Base-by-base conservation (phyloP, 208 protist species). In the Wallacemonas sp. region DNA sequence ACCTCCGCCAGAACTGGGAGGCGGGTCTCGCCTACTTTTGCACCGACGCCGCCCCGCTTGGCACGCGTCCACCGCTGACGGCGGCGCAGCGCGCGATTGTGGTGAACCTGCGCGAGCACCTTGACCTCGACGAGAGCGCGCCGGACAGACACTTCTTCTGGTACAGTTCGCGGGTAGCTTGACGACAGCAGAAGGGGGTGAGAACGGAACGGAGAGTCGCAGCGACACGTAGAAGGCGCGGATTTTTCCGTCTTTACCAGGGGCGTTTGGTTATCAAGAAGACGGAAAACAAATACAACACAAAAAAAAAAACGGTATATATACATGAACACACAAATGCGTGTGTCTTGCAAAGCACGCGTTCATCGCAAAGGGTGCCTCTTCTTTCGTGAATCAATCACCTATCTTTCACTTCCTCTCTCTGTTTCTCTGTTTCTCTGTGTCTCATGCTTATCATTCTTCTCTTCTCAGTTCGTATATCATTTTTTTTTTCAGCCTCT, bases 1-100 rank as follows among this genome's bases (percentile, higher is more conserved):
- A 89, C 46, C 61, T 89, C 18, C 48, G 48, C 12, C 50, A 61
- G 14, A 91, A 91, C 74, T 74, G 72, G 33, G 57, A 22, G 0
- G 73, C 75, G 0, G 83, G 75, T 14, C 57, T 57, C 11, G 67
- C 67, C 42, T 90, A 80, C 46, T 90, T 87, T 57, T 86, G n/a
- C 59, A 54, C 20, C 45, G 46, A 8, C 88, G 85, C 74, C 72
- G 72, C 42, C 44, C n/a, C 2, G 71, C 75, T 1, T 76, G 75
- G 25, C 48, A 44, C 14, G 65, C 67, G 44, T 84, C 82, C 46
- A 87, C 84, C 42, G 23, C 49, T 68, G 28, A 76, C 67, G 33
- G 65, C 64, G 22, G 14, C 57, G 8, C 81, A 82, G 54, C 41
- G 59, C 28, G 45, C 66, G 22, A 42, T 76, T 5, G 41, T 86